These are phyloP conservation scores for Colletotrichum salicis DNA, from an alignment of 2,329 filamentous ascomycete species.

Conservation along the genomic window DNA sequence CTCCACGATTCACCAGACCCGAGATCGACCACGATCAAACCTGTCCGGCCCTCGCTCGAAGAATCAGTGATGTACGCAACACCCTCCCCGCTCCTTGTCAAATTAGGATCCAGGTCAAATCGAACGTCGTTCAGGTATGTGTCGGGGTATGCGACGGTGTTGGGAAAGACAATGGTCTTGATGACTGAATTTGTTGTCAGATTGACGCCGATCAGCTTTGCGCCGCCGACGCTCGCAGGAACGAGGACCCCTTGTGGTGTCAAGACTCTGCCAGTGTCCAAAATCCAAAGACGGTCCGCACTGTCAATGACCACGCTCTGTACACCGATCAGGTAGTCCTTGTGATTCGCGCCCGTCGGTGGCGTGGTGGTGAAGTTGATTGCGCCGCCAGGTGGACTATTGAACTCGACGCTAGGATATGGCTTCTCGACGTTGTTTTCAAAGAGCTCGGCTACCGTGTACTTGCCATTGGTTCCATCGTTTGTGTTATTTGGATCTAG, in stretches of 20 bases:
- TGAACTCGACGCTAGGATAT: neutral
- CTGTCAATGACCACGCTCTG: slow-evolving; percentile 16
- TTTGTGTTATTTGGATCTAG: slow-evolving; percentile 19
- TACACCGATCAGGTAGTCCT: slow-evolving; percentile 10
- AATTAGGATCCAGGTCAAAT: slow-evolving; percentile 6
- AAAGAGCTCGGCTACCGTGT: slow-evolving; percentile 11
- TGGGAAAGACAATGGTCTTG: slow-evolving; percentile 2
- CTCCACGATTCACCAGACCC: slow-evolving; percentile 10
- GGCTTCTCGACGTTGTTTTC: neutral
- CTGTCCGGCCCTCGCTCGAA: slow-evolving; percentile 1
- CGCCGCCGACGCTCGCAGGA: slow-evolving; percentile 12
- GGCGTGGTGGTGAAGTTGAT: slow-evolving; percentile 14
- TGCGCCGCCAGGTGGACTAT: slow-evolving; percentile 8
- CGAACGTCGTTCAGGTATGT: slow-evolving; percentile 19
- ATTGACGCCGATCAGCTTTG: slow-evolving; percentile 5
- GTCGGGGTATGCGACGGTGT: slow-evolving; percentile 5
- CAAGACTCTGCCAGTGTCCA: slow-evolving; percentile 6
- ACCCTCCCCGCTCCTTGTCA: slow-evolving; percentile 4
- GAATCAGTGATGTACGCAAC: slow-evolving; percentile 16
- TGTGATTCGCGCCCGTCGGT: neutral
- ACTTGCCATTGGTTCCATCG: slow-evolving; percentile 4
- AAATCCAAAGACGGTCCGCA: slow-evolving; percentile 10
- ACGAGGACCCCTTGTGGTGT: slow-evolving; percentile 6
- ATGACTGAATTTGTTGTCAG: neutral
- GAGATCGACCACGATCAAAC: slow-evolving; percentile 4